Evolutionary conservation across 2,329 filamentous ascomycete species (phyloP), one percentile per base, ranked within the genome.

Genomic region (Ciborinia camelliae): DNA sequence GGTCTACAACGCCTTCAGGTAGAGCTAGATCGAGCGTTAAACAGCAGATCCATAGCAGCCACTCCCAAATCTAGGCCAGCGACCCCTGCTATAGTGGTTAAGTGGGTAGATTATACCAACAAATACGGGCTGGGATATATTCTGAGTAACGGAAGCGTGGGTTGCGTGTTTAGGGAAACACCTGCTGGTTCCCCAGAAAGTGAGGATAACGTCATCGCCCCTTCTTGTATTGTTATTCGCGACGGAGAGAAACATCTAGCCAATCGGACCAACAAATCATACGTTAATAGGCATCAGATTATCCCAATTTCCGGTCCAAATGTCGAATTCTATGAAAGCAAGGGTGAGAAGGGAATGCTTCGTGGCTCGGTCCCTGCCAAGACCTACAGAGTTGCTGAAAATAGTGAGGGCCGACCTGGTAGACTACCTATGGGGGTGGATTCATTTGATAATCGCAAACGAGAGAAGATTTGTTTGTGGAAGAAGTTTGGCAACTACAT

Each of bases 71-170:
- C 85, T 76, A 79, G 82, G 65, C 77, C 81, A 67, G 75, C 82
- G 63, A 76, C 88, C 74, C 82, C 89, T 73, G 78, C 87, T 73
- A 84, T 89, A 52, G 86, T 89, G 15, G 84, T 89, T 14, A 92
- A 93, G 74, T 95, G 91, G 91, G 91, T 95, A 8, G 91, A 95
- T 75, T 95, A 95, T 76, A 92, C 90, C 66, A 91, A 92, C 76
- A 92, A 92, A 75, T 92, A 92, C 75, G 91, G 91, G 15, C 82
- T 95, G 20, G 91, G 91, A 43, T 95, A 94, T 73, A 91, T 94
- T 65, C 80, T 95, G 62, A 91, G 91, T 67, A 90, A 94, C 69
- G 90, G 91, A 37, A 92, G 87, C 67, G 87, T 93, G 26, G 91
- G 90, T 20, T 92, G 89, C 69, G 85, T 89, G 57, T 78, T 76